phyloP scores from a whole-genome alignment of 129 eudicot genomes.

The Gnaphalium uliginosum region DNA sequence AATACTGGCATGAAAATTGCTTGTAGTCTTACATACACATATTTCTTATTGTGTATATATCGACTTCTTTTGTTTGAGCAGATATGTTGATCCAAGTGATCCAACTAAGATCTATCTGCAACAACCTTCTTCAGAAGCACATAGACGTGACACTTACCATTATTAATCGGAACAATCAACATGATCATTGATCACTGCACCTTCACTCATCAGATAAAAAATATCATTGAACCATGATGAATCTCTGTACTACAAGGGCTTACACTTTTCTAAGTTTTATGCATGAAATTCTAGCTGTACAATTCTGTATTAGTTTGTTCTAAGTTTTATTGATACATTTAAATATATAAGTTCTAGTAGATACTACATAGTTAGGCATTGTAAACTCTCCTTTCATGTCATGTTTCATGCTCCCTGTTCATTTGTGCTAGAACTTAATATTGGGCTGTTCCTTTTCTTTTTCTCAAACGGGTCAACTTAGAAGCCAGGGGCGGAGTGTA shows the following conservation, averaged over 20 bases:
- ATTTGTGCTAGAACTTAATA: not conserved
- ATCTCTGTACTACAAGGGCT: not conserved
- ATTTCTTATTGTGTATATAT: not conserved
- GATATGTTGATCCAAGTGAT: slow-evolving; percentile 88
- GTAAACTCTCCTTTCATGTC: not conserved
- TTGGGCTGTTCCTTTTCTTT: not conserved
- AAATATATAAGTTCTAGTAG: not conserved
- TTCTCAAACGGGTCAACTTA: not conserved
- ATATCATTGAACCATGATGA: slow-evolving; percentile 10
- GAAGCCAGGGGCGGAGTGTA: no score
- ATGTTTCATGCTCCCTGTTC: not conserved
- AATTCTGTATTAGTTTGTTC: not conserved
- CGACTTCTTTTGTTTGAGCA: slow-evolving; percentile 34
- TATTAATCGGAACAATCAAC: slow-evolving; percentile 18
- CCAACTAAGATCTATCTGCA: slow-evolving; percentile 84
- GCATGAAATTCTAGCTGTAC: slow-evolving; percentile 1
- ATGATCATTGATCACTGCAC: not conserved
- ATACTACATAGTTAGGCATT: not conserved
- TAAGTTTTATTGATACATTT: not conserved
- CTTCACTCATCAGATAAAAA: no score
- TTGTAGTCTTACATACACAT: not conserved
- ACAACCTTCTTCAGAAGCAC: slow-evolving; percentile 70
- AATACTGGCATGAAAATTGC: not conserved
- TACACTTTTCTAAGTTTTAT: not conserved
- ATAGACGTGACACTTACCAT: slow-evolving; percentile 74